Percentiles rank a stretch among this genome's conserved stretches.
These are phyloP conservation scores for Tulasnella sp. DNA, from an alignment of 768 basidiomycete species.

Conservation along the genomic window DNA sequence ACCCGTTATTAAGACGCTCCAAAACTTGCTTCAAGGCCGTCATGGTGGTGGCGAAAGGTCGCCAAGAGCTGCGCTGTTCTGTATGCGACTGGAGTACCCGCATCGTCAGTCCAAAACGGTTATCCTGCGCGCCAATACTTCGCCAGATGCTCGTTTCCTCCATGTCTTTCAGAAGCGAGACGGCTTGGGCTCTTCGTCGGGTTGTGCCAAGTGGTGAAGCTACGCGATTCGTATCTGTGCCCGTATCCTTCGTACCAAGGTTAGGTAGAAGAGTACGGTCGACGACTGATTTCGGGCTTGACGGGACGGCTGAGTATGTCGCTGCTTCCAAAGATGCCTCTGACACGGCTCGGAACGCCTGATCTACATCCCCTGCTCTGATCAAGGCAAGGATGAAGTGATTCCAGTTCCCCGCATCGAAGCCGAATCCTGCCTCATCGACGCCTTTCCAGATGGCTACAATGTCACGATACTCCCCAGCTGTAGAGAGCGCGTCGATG, in stretches of 20 bases:
- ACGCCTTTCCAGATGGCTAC: constrained; percentile 57
- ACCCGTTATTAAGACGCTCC: neutral
- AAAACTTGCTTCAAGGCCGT: constrained; percentile 3
- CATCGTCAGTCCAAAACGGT: no score
- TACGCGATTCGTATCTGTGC: neutral
- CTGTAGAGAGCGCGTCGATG: constrained; percentile 60
- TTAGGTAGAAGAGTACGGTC: no score
- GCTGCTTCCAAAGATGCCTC: neutral
- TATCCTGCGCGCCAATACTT: no score
- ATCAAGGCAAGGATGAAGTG: constrained; percentile 65
- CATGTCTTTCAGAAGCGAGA: neutral
- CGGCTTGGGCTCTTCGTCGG: neutral
- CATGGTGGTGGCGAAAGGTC: neutral
- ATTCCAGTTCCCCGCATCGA: constrained; percentile 90
- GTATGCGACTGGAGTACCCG: no score
- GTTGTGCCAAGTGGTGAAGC: neutral
- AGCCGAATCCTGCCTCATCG: constrained; percentile 52
- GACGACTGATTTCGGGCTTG: neutral
- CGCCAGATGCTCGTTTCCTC: no score
- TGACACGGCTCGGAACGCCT: constrained; percentile 63
- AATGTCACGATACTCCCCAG: constrained; percentile 51
- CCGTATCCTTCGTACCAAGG: no score
- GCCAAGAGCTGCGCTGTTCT: constrained; percentile 1
- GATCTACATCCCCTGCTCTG: constrained; percentile 69
- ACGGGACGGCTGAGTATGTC: neutral